phyloP scores from a whole-genome alignment of 257 asterid species.

The Nicotiana tomentosiformis region DNA sequence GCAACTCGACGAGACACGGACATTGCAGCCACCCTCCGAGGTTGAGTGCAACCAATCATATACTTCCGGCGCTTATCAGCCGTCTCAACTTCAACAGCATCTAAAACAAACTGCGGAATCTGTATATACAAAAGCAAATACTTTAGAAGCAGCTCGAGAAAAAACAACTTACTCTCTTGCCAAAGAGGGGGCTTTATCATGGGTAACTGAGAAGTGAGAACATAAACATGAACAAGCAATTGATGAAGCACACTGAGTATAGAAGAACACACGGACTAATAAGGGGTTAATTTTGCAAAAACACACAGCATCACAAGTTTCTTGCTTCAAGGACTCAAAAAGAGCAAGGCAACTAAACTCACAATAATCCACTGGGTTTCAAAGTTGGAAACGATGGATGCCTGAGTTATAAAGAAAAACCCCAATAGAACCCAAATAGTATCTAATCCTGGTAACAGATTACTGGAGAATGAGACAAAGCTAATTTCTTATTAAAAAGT shows the following conservation, averaged over 20 bases:
- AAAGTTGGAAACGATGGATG: neutral
- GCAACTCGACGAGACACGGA: conserved; percentile 97
- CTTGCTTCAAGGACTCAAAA: neutral
- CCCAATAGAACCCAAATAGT: neutral
- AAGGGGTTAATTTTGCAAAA: neutral
- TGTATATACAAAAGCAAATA: conserved; percentile 17
- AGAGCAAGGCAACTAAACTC: neutral
- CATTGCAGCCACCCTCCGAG: conserved; percentile 98
- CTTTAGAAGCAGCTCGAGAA: neutral
- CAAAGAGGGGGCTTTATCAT: neutral
- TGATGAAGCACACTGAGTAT: neutral
- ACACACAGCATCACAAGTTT: neutral
- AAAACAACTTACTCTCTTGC: neutral
- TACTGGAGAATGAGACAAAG: neutral
- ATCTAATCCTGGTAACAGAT: neutral
- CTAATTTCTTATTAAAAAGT: too few relatives aligned
- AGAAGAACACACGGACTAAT: neutral
- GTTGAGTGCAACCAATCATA: conserved; percentile 98
- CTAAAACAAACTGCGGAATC: conserved; percentile 97
- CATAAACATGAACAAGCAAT: neutral
- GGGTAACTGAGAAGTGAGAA: neutral
- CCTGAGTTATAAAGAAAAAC: neutral
- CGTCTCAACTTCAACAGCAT: conserved; percentile 61
- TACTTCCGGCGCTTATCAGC: conserved; percentile 67
- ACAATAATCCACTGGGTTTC: neutral